Conservation (phyloP, 768 basidiomycete species). For the Agaricus subrufescens region DNA sequence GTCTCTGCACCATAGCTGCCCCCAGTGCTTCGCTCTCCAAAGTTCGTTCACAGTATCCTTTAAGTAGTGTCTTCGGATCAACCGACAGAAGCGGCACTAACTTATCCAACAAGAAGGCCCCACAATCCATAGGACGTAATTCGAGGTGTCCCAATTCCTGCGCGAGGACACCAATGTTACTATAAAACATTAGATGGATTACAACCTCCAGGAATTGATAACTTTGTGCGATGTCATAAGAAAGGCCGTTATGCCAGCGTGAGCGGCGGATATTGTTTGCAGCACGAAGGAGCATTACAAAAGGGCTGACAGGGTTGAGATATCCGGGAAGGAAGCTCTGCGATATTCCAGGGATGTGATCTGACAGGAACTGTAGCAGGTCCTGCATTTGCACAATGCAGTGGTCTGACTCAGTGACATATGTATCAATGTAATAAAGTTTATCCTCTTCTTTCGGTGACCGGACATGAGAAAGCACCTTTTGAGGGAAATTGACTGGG, state of each 20-base stretch:
- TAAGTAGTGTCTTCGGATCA: slow-evolving; percentile 20
- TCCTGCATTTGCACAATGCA: slow-evolving; percentile 19
- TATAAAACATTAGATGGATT: slow-evolving; percentile 32
- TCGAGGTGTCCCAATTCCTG: slow-evolving; percentile 27
- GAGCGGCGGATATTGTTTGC: slow-evolving; percentile 20
- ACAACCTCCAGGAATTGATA: slow-evolving; percentile 29
- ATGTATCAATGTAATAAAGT: slow-evolving; percentile 45
- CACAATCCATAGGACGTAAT: slow-evolving; percentile 37
- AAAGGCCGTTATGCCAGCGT: slow-evolving; percentile 14
- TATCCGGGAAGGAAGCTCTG: slow-evolving; percentile 1
- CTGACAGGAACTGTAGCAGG: background rate
- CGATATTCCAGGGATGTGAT: slow-evolving; percentile 11
- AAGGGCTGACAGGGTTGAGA: slow-evolving; percentile 11
- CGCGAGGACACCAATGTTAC: slow-evolving; percentile 24
- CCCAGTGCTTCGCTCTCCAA: slow-evolving; percentile 26
- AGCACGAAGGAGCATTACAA: slow-evolving; percentile 16
- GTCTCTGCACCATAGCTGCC: slow-evolving; percentile 7
- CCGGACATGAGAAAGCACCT: slow-evolving; percentile 48
- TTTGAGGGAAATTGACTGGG: slow-evolving; percentile 52
- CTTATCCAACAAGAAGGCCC: slow-evolving; percentile 33
- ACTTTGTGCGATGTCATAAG: slow-evolving; percentile 22
- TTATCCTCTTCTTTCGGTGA: slow-evolving; percentile 30
- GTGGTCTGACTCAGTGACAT: slow-evolving; percentile 23
- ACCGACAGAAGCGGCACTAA: slow-evolving; percentile 28
- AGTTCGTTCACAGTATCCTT: slow-evolving; percentile 23